Conservation (phyloP, 1,284 basidiomycete species). For the Cryptococcus sp. region DNA sequence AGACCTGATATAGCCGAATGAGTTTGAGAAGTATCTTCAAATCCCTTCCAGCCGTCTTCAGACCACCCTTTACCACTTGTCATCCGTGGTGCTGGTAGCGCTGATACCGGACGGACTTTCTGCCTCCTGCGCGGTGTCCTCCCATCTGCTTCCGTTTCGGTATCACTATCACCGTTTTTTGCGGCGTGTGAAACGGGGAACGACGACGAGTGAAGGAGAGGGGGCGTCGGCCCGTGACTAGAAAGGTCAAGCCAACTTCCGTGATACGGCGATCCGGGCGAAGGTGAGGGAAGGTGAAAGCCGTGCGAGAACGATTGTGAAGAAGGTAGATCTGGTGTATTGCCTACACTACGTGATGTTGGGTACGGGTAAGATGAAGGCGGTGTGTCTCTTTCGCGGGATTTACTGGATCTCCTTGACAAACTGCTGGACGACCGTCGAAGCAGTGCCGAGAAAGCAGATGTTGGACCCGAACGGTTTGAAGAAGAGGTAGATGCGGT, state of each 20-base stretch:
- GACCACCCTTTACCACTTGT: constrained; percentile 6
- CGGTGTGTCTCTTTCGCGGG: constrained; percentile 12
- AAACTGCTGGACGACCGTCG: constrained; percentile 39
- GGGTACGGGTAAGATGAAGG: constrained; percentile 23
- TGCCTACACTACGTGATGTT: constrained; percentile 2
- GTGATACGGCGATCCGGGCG: constrained; percentile 41
- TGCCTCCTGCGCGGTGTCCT: constrained; percentile 24
- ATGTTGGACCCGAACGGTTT: constrained; percentile 15
- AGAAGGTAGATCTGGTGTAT: constrained; percentile 15
- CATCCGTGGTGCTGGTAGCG: constrained; percentile 22
- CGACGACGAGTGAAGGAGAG: constrained; percentile 29
- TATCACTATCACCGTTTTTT: constrained; percentile 21
- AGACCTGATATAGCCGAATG: constrained; percentile 8
- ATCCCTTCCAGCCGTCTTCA: constrained; percentile 10
- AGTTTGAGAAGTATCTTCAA: not conserved
- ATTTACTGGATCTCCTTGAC: constrained; percentile 18
- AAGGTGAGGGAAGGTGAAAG: constrained; percentile 45
- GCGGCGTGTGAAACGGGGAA: constrained; percentile 9
- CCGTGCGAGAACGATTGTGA: constrained; percentile 40
- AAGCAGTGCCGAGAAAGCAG: constrained; percentile 26
- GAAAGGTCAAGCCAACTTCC: not conserved
- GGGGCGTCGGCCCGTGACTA: constrained; percentile 5
- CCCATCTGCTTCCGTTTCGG: constrained; percentile 30
- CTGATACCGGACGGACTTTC: constrained; percentile 36
- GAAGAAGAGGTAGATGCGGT: constrained; percentile 20